A percentile compares a stretch with the other conserved stretches of the same genome.
phyloP scores from a whole-genome alignment of 345 rosid species.

The Cochlearia excelsa region DNA sequence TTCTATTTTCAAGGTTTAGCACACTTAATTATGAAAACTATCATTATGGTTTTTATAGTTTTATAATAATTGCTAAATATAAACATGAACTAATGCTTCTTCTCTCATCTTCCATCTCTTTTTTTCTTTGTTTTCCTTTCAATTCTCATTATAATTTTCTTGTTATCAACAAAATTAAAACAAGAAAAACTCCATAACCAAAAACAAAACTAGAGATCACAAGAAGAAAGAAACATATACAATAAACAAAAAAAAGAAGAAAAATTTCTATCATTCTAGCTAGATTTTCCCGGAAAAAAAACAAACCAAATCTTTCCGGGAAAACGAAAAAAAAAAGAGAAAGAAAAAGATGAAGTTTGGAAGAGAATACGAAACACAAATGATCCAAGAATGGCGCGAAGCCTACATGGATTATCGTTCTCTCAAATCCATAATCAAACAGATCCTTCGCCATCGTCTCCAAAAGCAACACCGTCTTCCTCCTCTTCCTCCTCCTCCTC shows the following conservation, averaged over 20 bases:
- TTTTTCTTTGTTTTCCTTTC: too few species aligned
- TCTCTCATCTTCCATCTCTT: too few species aligned
- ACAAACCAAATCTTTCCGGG: neutral
- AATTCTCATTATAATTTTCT: too few species aligned
- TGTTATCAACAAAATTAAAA: too few species aligned
- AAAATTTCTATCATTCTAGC: too few species aligned
- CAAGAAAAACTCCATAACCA: too few species aligned
- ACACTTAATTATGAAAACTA: too few species aligned
- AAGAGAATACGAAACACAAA: slow-evolving; percentile 62
- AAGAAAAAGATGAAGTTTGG: slow-evolving; percentile 65
- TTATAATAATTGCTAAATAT: too few species aligned
- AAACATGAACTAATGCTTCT: too few species aligned
- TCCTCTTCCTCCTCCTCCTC: slow-evolving; percentile 17
- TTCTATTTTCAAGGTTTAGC: too few species aligned
- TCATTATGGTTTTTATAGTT: too few species aligned
- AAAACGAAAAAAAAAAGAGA: neutral
- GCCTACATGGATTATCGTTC: slow-evolving; percentile 79
- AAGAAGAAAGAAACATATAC: neutral
- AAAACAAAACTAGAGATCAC: neutral
- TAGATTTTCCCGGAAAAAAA: slow-evolving; percentile 3
- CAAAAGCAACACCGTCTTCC: slow-evolving; percentile 23
- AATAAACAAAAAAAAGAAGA: too few species aligned
- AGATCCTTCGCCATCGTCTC: slow-evolving; percentile 32
- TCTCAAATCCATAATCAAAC: slow-evolving; percentile 56
- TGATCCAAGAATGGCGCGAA: slow-evolving; percentile 84